These are phyloP conservation scores for Aspergillus pseudotamarii DNA, from an alignment of 2,329 filamentous ascomycete species.

Conservation along the genomic window DNA sequence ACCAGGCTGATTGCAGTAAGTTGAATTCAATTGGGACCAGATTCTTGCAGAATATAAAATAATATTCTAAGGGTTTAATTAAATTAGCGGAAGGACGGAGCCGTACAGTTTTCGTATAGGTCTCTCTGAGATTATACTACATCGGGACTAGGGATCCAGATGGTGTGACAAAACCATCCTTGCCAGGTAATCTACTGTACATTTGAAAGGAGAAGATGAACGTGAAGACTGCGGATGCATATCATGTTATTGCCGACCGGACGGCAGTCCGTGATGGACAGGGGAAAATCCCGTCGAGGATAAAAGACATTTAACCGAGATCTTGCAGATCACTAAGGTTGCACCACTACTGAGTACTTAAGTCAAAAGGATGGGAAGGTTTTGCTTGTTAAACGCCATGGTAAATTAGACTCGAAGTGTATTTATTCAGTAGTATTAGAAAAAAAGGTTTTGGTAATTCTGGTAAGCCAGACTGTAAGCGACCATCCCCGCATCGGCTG, in stretches of 20 bases:
- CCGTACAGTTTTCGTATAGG: background rate
- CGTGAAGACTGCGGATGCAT: background rate
- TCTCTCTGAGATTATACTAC: background rate
- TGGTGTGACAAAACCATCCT: background rate
- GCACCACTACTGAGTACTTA: too few species aligned
- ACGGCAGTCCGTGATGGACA: slow-evolving; percentile 19
- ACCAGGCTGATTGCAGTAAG: too few species aligned
- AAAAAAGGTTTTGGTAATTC: background rate
- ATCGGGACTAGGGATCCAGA: background rate
- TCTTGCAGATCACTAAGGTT: background rate
- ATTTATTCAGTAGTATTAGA: too few species aligned
- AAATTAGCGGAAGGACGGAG: background rate
- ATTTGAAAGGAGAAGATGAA: background rate
- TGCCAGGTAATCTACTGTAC: background rate
- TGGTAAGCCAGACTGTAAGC: background rate
- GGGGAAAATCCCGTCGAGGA: slow-evolving; percentile 21
- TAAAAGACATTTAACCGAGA: slow-evolving; percentile 9
- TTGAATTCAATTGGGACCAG: background rate
- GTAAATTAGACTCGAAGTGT: background rate
- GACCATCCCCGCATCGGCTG: slow-evolving; percentile 22
- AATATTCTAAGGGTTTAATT: background rate
- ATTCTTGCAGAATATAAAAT: background rate
- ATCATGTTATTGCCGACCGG: slow-evolving; percentile 10
- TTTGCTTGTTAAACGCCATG: background rate
- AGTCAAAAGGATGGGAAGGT: background rate